Evolutionary conservation across 1,284 basidiomycete species (phyloP), one percentile per base, ranked within the genome.

Genomic region (Limonomyces culmigenus): DNA sequence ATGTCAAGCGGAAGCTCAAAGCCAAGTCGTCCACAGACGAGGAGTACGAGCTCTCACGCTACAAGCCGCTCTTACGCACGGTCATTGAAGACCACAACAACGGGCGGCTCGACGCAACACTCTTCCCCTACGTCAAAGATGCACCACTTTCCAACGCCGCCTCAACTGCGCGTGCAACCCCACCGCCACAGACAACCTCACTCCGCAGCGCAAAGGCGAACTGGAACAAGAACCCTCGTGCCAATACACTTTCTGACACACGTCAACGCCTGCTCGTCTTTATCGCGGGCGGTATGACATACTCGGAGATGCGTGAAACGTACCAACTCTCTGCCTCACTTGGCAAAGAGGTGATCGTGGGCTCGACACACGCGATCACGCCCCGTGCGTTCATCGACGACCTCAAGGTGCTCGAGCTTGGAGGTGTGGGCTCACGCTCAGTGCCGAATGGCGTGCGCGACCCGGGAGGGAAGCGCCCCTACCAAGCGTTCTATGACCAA

Each of bases 21-120:
- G 79, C 84, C 49, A 88, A 79, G 51, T 53, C 60, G 21, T 64
- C 51, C 29, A 60, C 59, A 17, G 87, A 89, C 19, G 88, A 95
- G 41, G 88, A 93, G 48, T 98, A 96, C 50, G 93, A 97, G 43
- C 70, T 98, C 29, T 97, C 92, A 20, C 70, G 95, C 35, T 98
- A 78, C 59, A 92, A 87, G 50, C 95, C 95, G 3, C 58, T 83
- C 3, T 58, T 98, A 29, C 78, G 76, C 46, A 73, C 78, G 4
- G 73, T 98, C 47, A 58, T 54, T 19, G 52, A 50, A 81, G 91
- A 97, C 39, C 84, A 93, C 50, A 65, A 77, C 36, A 59, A 67
- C 5, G 77, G 74, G 47, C 83, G 73, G 45, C 69, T 98, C 11
- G 92, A 97, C 48, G 59, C 68, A 32, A 56, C 63, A 2, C 51